Evolutionary conservation across 768 basidiomycete species (phyloP), one percentile per base, ranked within the genome.

Genomic region (Tubosaeta sp.): DNA sequence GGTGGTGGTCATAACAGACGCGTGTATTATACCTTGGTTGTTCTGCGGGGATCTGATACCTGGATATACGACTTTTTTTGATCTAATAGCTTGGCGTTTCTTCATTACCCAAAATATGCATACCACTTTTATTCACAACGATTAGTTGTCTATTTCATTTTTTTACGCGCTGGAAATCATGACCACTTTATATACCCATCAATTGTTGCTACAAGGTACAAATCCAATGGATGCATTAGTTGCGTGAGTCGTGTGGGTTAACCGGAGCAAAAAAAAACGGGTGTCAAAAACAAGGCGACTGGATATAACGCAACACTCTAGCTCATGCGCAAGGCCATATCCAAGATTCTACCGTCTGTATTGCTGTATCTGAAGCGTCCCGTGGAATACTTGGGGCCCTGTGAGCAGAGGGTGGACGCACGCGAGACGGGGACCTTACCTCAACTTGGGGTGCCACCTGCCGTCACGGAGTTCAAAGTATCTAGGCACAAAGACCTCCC

Each of bases 391-490:
- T 94, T 58, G 31, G 3, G 10, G 6, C 6, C 11, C 12, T 19
- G 10, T 13, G 10, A 44, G 40, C 42, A 32, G 35, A 27, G 31
- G 11, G 5, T 6, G 5, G 31, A 9, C 13, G 10, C 11, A 14
- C 14, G 6, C 19, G n/a, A 18, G 4, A 30, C 18, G 3, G 19
- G 12, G 19, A 27, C 24, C 86, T 53, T 63, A 89, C 87, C 69
- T 72, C 57, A 97, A 71, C 65, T 84, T 90, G 2, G 94, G 91
- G 54, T 79, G 73, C 87, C 91, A 97, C 59, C 83, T 82, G 6
- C 90, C 90, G 52, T 89, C 82, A 48, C 72, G 73, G 59, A 79
- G 71, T 66, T 82, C 79, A 70, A 99, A 99, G 73, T 86, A 98
- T 58, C 86, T 76, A 42, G 90, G 82, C n/a, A 77, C 71, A 59